phyloP scores from a whole-genome alignment of 1,284 basidiomycete genomes.

The Ceratobasidium sp. region DNA sequence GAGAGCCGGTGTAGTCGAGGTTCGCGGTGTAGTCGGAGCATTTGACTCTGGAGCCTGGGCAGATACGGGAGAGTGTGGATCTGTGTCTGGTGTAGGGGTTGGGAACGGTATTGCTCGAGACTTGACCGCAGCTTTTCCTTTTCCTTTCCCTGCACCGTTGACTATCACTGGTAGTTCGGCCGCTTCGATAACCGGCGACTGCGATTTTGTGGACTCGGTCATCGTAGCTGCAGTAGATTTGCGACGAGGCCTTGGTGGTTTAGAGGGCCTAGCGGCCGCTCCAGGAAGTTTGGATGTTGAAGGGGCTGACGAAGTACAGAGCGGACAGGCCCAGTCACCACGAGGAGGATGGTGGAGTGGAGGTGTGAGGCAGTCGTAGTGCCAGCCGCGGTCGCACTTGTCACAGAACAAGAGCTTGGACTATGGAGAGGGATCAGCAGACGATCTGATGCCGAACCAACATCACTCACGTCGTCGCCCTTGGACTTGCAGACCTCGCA shows the following conservation, averaged over 20 bases:
- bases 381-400: constrained; percentile 94
- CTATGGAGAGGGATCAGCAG: constrained; percentile 54
- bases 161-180: not conserved
- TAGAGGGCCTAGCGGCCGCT: constrained; percentile 43
- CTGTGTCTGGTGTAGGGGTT: constrained; percentile 31
- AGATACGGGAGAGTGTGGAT: constrained; percentile 1
- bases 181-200: not conserved
- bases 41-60: not conserved
- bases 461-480: constrained; percentile 84
- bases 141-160: constrained; percentile 35
- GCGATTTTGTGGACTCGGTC: constrained; percentile 17
- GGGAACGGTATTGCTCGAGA: constrained; percentile 24
- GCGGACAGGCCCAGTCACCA: constrained; percentile 78
- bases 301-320: constrained; percentile 55
- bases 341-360: constrained; percentile 73
- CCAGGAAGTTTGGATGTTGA: constrained; percentile 44
- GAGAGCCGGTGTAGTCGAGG: not conserved
- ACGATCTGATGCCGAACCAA: constrained; percentile 38
- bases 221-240: not conserved
- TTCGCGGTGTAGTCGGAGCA: not conserved
- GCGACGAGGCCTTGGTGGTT: constrained; percentile 6
- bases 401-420: constrained; percentile 91
- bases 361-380: constrained; percentile 85
- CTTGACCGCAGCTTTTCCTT: constrained; percentile 31
- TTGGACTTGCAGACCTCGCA: constrained; percentile 89